Conservation (phyloP, 495 filamentous ascomycete genomes). For the Neurospora sp. region DNA sequence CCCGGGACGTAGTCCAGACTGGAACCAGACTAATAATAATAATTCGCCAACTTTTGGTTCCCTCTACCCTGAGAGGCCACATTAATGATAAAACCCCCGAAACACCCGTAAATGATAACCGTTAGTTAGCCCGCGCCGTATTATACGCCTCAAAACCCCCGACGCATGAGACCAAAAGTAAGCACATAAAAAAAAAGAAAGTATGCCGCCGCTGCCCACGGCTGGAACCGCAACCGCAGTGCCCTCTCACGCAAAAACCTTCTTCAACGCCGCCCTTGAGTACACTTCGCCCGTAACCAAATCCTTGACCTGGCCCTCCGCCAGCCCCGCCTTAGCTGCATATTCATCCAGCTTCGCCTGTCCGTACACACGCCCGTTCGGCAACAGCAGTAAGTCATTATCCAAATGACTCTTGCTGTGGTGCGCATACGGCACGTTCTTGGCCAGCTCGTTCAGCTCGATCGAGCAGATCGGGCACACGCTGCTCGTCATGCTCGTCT, state of each 20-base stretch:
- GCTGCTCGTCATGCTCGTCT: constrained; percentile 26
- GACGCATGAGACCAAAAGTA: too few species aligned
- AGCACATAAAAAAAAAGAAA: too few species aligned
- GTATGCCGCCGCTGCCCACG: too few species aligned
- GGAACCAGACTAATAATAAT: neutral
- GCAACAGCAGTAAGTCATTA: constrained; percentile 79
- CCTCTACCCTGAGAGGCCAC: neutral
- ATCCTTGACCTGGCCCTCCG: constrained; percentile 65
- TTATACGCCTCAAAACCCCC: neutral
- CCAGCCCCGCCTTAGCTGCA: constrained; percentile 60
- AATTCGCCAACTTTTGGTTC: neutral
- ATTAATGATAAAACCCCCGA: neutral
- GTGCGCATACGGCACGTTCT: constrained; percentile 83
- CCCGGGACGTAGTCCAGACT: neutral
- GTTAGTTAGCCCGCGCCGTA: neutral
- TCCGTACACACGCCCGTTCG: constrained; percentile 81
- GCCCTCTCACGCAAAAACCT: constrained; percentile 54
- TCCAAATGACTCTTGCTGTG: constrained; percentile 80
- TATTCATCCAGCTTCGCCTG: constrained; percentile 61
- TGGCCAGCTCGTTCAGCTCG: constrained; percentile 84
- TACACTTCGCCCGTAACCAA: constrained; percentile 65
- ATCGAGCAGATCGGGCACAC: constrained; percentile 93
- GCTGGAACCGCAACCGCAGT: too few species aligned
- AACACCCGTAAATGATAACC: neutral
- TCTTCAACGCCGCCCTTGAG: constrained; percentile 53